Base-by-base conservation (phyloP, 106 monocot species). In the Apostasia shenzhenica region DNA sequence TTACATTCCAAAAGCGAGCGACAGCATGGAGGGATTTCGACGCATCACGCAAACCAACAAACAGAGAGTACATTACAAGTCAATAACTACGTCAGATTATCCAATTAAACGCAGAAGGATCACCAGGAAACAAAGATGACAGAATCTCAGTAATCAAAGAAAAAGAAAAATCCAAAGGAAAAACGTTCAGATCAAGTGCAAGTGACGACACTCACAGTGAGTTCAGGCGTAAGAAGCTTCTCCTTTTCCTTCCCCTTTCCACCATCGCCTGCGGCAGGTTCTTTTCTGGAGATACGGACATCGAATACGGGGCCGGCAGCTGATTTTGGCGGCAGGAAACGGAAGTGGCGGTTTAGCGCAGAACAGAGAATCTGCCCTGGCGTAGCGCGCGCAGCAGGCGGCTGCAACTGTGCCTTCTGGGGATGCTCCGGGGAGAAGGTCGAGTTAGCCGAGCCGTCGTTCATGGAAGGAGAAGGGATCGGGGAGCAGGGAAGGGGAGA, bases 301-400 rank as follows among this genome's bases (percentile, higher is more conserved):
- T 62, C 62, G 6, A 62, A 62, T 5, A 4, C 62, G 38, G 10
- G 38, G 4, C 11, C 44, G 38, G 45, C 62, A 5, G 62, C 8
- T 12, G 62, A 45, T 12, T 11, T 44, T 13, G 45, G 45, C n/a
- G 62, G 62, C 44, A 13, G 62, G 45, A 62, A 62, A n/a, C 38
- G 45, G 3, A 62, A 62, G 38, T 62, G 45, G 5, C 45, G 44
- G 9, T 62, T 62, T 43, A 38, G 9, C 10, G 12, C 62, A 62
- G 43, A n/a, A 13, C 45, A 6, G 62, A 62, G 45, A 62, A 62
- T 62, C 62, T 62, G 62, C n/a, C 26, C 26, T 26, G 62, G 45
- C 43, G 43, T 44, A 62, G 12, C 44, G 13, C 13, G 44, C 59
- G 1, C 41, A 3, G 59, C 9, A 3, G 59, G 41, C 45, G n/a